Conservation (phyloP, 139 green algal genomes). For the Prasinococcaceae sp. region DNA sequence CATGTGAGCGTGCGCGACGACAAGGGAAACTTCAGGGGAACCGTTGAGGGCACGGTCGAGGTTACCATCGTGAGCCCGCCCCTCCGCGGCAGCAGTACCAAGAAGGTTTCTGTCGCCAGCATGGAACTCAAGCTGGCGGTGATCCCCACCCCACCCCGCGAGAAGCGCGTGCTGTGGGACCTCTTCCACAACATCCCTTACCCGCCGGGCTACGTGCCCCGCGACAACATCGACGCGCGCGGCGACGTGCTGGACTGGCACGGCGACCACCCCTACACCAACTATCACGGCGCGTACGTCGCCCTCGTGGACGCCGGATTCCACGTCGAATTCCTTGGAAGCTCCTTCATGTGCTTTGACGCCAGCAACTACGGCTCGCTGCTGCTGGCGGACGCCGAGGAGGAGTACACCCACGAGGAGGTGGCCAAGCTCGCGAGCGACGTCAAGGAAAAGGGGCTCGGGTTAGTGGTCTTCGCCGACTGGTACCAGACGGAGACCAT, state of each 20-base stretch:
- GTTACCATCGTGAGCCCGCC: neutral
- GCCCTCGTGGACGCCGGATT: slow-evolving; percentile 50
- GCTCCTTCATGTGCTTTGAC: slow-evolving; percentile 87
- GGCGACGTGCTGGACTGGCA: slow-evolving; percentile 97
- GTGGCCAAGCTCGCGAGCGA: slow-evolving; percentile 61
- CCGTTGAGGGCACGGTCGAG: slow-evolving; percentile 5
- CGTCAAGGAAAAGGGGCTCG: slow-evolving; percentile 40
- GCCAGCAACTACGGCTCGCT: slow-evolving; percentile 47
- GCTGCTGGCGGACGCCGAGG: slow-evolving; percentile 78
- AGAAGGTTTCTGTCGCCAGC: slow-evolving; percentile 24
- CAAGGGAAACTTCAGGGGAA: slow-evolving; percentile 27
- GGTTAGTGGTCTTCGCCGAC: slow-evolving; percentile 81
- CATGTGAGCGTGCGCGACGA: slow-evolving; percentile 56
- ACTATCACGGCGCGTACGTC: slow-evolving; percentile 82
- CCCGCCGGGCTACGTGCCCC: slow-evolving; percentile 83
- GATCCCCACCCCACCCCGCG: slow-evolving; percentile 28
- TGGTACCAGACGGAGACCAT: slow-evolving; percentile 86
- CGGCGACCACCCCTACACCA: slow-evolving; percentile 92
- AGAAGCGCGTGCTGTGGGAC: slow-evolving; percentile 78
- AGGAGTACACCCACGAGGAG: slow-evolving; percentile 67
- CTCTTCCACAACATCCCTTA: slow-evolving; percentile 90
- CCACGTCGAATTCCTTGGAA: slow-evolving; percentile 69
- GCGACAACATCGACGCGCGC: slow-evolving; percentile 63
- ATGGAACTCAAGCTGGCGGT: slow-evolving; percentile 41
- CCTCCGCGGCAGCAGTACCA: neutral